Conservation (phyloP, 768 basidiomycete genomes). For the Boletus rubropictus region DNA sequence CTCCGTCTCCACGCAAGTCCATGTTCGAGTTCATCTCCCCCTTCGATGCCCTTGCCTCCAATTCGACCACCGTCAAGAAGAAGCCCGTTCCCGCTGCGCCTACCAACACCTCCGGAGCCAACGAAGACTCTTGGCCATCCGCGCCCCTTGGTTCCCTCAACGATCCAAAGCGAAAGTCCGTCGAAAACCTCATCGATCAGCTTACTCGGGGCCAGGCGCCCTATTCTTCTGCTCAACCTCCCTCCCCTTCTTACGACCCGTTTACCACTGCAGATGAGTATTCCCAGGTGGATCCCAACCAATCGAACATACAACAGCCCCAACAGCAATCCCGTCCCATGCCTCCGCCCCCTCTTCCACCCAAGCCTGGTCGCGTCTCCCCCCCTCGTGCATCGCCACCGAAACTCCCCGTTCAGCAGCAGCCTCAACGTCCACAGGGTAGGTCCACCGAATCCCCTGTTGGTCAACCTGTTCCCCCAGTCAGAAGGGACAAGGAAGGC, state of each 20-base stretch:
- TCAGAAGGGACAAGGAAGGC: slow-evolving; percentile 61
- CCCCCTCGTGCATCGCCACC: slow-evolving; percentile 67
- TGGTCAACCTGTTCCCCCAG: slow-evolving; percentile 35
- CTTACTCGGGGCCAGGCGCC: slow-evolving; percentile 46
- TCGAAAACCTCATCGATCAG: slow-evolving; percentile 76
- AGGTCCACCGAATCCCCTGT: slow-evolving; percentile 49
- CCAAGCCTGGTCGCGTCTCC: slow-evolving; percentile 44
- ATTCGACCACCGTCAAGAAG: slow-evolving; percentile 50
- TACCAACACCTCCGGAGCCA: slow-evolving; percentile 38
- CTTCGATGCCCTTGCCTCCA: slow-evolving; percentile 68
- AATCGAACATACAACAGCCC: slow-evolving; percentile 16
- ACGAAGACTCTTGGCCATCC: slow-evolving; percentile 57
- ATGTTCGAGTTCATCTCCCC: slow-evolving; percentile 85
- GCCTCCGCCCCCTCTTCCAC: slow-evolving; percentile 54
- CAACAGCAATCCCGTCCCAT: slow-evolving; percentile 35
- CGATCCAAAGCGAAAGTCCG: slow-evolving; percentile 73
- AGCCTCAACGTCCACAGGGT: slow-evolving; percentile 37
- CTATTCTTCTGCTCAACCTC: slow-evolving; percentile 34
- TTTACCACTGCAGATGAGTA: slow-evolving; percentile 41
- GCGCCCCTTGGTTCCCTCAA: slow-evolving; percentile 26
- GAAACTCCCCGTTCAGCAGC: slow-evolving; percentile 48
- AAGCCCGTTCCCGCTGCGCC: slow-evolving; percentile 54
- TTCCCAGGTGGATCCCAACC: slow-evolving; percentile 37
- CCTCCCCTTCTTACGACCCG: slow-evolving; percentile 30
- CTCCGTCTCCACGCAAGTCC: slow-evolving; percentile 69